Evolutionary conservation across 495 filamentous ascomycete genomes (phyloP).

Genomic region (Aspergillus taichungensis): DNA sequence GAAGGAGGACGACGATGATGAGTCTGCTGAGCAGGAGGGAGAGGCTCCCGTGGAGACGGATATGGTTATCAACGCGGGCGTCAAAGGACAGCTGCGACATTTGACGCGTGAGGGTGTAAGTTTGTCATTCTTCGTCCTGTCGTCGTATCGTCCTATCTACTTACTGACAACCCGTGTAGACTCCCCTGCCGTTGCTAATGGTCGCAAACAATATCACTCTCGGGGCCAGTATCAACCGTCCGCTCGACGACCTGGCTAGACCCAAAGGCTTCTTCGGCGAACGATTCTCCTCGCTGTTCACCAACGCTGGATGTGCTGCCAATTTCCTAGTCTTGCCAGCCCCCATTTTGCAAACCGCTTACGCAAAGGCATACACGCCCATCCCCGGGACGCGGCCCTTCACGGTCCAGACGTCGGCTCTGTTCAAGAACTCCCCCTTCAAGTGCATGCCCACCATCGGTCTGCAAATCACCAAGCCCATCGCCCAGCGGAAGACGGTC

Average conservation of each 20-base stretch:
- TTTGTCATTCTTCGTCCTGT: too few species aligned
- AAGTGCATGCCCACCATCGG: slow-evolving; percentile 22
- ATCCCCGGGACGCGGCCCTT: slow-evolving; percentile 29
- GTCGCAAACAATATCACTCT: slow-evolving; percentile 20
- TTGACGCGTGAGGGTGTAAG: slow-evolving; percentile 9
- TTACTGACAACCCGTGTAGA: slow-evolving; percentile 14
- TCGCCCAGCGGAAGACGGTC: slow-evolving; percentile 22
- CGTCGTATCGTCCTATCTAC: too few species aligned
- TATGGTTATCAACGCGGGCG: slow-evolving; percentile 24
- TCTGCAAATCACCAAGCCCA: slow-evolving; percentile 20
- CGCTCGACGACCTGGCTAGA: slow-evolving; percentile 17
- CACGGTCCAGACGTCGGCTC: slow-evolving; percentile 17
- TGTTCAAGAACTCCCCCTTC: slow-evolving; percentile 18
- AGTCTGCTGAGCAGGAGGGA: slow-evolving; percentile 8
- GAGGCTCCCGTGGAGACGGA: slow-evolving; percentile 7
- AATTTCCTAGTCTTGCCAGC: slow-evolving; percentile 22
- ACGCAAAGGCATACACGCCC: slow-evolving; percentile 22
- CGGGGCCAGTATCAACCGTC: slow-evolving; percentile 22
- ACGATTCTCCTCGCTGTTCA: slow-evolving; percentile 23
- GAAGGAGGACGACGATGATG: slow-evolving; percentile 14
- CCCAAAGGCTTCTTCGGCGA: slow-evolving; percentile 22
- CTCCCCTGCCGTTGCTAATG: slow-evolving; percentile 22
- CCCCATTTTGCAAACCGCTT: slow-evolving; percentile 19
- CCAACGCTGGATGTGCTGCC: slow-evolving; percentile 18
- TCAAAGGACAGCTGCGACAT: slow-evolving; percentile 22